Evolutionary conservation across 306 rosid genomes (phyloP), one percentile per base, ranked within the genome.

Genomic region (Acacia acuminata): DNA sequence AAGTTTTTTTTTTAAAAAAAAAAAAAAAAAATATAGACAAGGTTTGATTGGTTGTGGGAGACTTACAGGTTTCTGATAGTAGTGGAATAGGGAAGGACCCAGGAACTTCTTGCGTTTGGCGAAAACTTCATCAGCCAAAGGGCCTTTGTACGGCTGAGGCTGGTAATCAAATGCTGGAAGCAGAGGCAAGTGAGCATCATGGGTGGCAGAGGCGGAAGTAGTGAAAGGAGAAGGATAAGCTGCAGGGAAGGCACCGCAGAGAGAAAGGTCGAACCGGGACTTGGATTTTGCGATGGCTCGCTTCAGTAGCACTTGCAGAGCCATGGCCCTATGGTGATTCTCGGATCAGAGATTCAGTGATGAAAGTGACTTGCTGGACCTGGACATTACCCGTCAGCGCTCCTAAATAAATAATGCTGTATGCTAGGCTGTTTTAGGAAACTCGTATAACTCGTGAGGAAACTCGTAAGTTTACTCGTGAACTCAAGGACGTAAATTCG

Each of bases 1-100:
- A 22, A 0, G 19, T 51, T 44, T 2, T 43, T 43, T 9, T 8
- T 2, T 2, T 27, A 27, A 3, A 30, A 44, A 44, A 44, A 68
- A 24, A 60, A 25, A 47, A 72, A 24, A 15, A 25, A 47, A 72
- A 24, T 8, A 15, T n/a, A 8, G 65, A 66, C 47, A 42, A 56
- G 74, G 78, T 73, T 69, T 34, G 36, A 36, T 32, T 67, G 3
- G 14, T 22, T 68, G 38, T 22, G 34, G 34, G 42, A 74, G 78
- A 86, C 91, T 73, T 68, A 95, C 98, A 3, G 98, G 98, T 80
- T 95, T 90, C 83, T 93, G 89, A 82, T 93, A 93, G 81, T 77
- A 95, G 82, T 95, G 89, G 76, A 93, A 92, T 11, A 95, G 56
- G 48, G 98, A 95, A 79, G 99, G 99, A 27, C 99, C 98, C 6